These are phyloP conservation scores for Trifolium repens DNA, from an alignment of 306 rosid species.

Conservation along the genomic window DNA sequence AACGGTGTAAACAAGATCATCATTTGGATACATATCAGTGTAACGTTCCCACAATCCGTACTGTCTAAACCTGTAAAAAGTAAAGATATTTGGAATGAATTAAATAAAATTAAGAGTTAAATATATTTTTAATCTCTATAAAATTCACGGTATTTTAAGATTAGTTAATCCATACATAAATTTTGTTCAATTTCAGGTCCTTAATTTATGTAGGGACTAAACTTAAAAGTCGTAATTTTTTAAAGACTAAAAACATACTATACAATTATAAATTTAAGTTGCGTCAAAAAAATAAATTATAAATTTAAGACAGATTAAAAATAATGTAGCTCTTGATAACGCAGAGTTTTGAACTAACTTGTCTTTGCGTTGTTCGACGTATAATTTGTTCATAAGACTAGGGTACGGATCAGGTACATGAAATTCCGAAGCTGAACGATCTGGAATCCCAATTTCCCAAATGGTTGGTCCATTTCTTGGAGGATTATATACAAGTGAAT, in stretches of 20 bases:
- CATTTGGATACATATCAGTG: conserved; percentile 50
- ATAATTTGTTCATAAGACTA: conserved; percentile 65
- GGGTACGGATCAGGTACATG: conserved; percentile 74
- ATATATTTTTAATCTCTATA: neutral
- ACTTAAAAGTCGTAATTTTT: too few relatives aligned
- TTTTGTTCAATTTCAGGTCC: too few relatives aligned
- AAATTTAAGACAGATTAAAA: neutral
- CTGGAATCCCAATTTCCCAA: conserved; percentile 96
- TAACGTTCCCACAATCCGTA: conserved; percentile 81
- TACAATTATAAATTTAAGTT: neutral
- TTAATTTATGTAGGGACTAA: too few relatives aligned
- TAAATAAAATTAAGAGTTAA: neutral
- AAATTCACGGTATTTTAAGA: neutral
- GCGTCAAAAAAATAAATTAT: too few relatives aligned
- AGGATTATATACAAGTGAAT: conserved; percentile 47
- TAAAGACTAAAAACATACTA: too few relatives aligned
- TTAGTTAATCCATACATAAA: neutral
- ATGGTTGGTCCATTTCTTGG: conserved; percentile 85
- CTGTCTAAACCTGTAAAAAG: conserved; percentile 60
- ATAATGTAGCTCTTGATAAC: neutral
- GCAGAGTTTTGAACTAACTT: conserved; percentile 45
- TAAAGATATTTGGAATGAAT: neutral
- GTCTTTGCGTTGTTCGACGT: conserved; percentile 40
- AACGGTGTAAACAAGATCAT: conserved; percentile 62
- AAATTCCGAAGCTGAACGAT: conserved; percentile 78